phyloP scores from a whole-genome alignment of 1,284 basidiomycete genomes.

The Papiliotrema laurentii region DNA sequence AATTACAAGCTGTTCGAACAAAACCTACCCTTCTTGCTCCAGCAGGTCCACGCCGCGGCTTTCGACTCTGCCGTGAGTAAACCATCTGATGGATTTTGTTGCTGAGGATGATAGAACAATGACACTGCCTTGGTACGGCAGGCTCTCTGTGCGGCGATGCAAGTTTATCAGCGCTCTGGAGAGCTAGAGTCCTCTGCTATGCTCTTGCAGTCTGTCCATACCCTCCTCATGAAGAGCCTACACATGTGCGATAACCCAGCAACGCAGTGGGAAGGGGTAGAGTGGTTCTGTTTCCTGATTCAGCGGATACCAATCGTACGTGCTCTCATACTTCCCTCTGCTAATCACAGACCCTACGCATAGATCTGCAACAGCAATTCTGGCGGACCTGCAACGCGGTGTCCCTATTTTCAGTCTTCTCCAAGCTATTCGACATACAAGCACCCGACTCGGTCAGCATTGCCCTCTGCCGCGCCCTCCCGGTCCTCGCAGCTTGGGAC shows the following conservation, averaged over 20 bases:
- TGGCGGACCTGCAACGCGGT: slow-evolving; percentile 17
- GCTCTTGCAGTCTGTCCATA: slow-evolving; percentile 29
- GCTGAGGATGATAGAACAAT: too few species aligned
- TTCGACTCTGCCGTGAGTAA: slow-evolving; percentile 16
- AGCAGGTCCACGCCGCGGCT: slow-evolving; percentile 27
- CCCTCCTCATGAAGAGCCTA: slow-evolving; percentile 22
- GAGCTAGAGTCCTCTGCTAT: slow-evolving; percentile 15
- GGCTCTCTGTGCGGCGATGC: slow-evolving; percentile 24
- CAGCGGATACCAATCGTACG: slow-evolving; percentile 30
- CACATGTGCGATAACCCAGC: slow-evolving; percentile 12
- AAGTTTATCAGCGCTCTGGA: slow-evolving; percentile 23
- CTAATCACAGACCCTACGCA: slow-evolving; percentile 12
- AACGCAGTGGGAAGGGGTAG: slow-evolving; percentile 16
- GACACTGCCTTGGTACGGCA: slow-evolving; percentile 20
- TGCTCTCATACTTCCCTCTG: background rate
- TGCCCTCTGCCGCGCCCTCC: slow-evolving; percentile 25
- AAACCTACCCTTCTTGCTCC: slow-evolving; percentile 21
- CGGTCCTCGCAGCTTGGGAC: slow-evolving; percentile 31
- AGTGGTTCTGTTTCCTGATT: slow-evolving; percentile 34
- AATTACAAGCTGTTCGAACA: slow-evolving; percentile 22
- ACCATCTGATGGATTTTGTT: too few species aligned
- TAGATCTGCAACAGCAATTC: slow-evolving; percentile 21
- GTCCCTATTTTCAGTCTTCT: slow-evolving; percentile 18
- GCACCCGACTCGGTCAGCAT: slow-evolving; percentile 7
- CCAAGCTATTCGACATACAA: slow-evolving; percentile 9